Base-by-base conservation (phyloP, 2,329 filamentous ascomycete genomes). In the Colletotrichum tamarilloi region DNA sequence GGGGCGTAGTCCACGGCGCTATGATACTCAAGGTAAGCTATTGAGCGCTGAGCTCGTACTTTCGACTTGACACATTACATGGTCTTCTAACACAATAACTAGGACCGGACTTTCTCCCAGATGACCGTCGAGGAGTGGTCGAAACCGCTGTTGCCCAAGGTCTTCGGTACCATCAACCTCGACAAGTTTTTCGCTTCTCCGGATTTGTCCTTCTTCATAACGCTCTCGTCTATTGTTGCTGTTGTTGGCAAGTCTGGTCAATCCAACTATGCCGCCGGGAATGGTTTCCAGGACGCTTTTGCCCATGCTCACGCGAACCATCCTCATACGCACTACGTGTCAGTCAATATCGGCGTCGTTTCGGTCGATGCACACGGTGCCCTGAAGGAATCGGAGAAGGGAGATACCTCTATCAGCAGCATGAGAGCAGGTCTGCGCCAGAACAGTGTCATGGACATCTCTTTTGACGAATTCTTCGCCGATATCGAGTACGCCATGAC, bases 211-310 rank as follows among this genome's bases (percentile, higher is more conserved):
- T 82, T 81, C 74, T 83, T 83, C 70, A 74, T 83, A 26, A 32
- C 80, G 28, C 76, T 83, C n/a, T 81, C 79, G 0, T 83, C 82
- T 1, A 35, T 77, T 1, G 68, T 74, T 5, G 70, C 65, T 12
- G 67, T 81, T 1, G 67, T 77, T 2, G 80, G 80, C 5, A 79
- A 79, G 53, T 56, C 59, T n/a, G 78, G 77, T 0, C 85, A 89
- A 75, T 74, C 80, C 7, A 86, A 84, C 74, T 88, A 89, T 72
- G 75, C 79, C 1, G 83, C 84, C 0, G 85, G 82, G 1, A 86
- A 86, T 72, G 72, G 75, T 5, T 88, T 81, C 76, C 80, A 85
- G 77, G 79, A 86, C 66, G 79, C 81, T 2, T 79, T 87, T 24
- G 83, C 82, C 5, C 80, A 26, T 26, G 24, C 24, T 26, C 24